Evolutionary conservation across 2,329 filamentous ascomycete genomes (phyloP), one percentile per base, ranked within the genome.

Genomic region (Ophiostoma himal-ulmi): DNA sequence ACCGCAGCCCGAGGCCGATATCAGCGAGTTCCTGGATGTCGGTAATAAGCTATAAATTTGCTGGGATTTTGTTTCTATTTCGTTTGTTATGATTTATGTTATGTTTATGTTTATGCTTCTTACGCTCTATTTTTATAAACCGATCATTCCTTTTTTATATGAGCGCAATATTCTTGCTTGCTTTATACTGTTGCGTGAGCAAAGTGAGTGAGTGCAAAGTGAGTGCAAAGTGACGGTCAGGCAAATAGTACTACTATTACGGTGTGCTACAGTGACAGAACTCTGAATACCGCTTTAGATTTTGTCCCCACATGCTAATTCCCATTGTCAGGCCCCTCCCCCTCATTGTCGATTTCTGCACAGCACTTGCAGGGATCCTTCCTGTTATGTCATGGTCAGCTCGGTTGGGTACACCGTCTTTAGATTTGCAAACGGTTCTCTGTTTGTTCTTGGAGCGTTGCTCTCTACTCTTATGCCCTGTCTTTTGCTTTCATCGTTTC

Each of bases 21-120:
- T 98, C 70, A 90, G 85, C 73, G 91, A 93, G 76, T 98, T 94
- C 79, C 91, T 97, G 78, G 94, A 97, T 72, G 83, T 89, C 72
- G 92, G 92, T 73, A 82, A 91, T 17, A 97, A 97, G 82, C 84
- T 97, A 71, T 94, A 64, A 34, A n/a, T 37, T 67, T 62, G 64
- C 7, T 71, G 17, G 8, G 4, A 60, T 17, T 60, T 60, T 65
- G 30, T 14, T n/a, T 54, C 30, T 68, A 34, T 65, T 13, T 22
- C 30, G 52, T 69, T n/a, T 41, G 22, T 36, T 22, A 41, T 67
- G 3, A 52, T 71, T 67, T 62, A 41, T 68, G 54, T 67, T 71
- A 17, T 57, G 41, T 11, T 68, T 13, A 30, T 14, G 13, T 37
- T 57, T 5, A 57, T 57, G 22, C 52, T 57, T 11, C 30, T 62